Conservation (phyloP, 73 alveolate species). For the Stentor coeruleus region DNA sequence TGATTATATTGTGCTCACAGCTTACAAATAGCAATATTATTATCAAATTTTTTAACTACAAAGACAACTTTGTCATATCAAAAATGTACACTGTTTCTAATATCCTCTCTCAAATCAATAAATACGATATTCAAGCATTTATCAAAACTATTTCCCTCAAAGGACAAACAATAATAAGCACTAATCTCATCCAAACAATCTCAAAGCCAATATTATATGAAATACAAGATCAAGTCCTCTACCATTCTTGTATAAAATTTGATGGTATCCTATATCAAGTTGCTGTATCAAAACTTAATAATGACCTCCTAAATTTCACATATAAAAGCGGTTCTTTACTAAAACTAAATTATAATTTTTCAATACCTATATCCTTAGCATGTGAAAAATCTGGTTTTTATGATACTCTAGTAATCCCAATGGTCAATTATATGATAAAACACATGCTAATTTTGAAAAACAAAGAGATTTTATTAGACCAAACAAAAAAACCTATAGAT, state of each 20-base stretch:
- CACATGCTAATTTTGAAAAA: not conserved
- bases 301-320: not conserved
- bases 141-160: not conserved
- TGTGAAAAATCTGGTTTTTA: not conserved
- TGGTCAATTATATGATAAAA: not conserved
- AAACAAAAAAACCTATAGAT: not conserved
- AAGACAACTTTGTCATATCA: too few species aligned
- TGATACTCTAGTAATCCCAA: not conserved
- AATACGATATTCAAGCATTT: not conserved
- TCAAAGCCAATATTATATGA: not conserved
- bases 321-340: not conserved
- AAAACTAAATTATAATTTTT: not conserved
- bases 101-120: not conserved
- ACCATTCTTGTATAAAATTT: not conserved
- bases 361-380: not conserved
- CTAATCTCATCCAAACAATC: not conserved
- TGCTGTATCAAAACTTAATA: not conserved
- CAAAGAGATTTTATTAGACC: not conserved
- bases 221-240: not conserved
- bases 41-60: not conserved
- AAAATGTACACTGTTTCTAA: not conserved
- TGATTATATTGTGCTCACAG: too few species aligned
- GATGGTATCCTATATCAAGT: not conserved
- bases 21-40: too few species aligned
- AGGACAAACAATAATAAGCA: not conserved